A percentile compares a stretch with the other conserved stretches of the same genome.
phyloP scores from a whole-genome alignment of 371 early-diverging fungal genomes.

The Apophysomyces elegans region DNA sequence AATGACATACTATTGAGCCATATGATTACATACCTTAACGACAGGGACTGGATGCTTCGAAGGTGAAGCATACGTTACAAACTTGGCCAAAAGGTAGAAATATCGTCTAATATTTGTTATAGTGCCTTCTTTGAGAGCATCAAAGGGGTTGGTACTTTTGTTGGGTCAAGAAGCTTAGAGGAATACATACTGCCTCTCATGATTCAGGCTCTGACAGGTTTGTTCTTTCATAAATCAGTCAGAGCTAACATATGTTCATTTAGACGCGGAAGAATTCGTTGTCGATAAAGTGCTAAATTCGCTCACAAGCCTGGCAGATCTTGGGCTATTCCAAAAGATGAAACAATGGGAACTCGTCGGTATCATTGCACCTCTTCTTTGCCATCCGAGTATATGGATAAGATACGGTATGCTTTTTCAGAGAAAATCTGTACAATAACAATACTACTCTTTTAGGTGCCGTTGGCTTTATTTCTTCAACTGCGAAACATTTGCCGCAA shows the following conservation, averaged over 20 bases:
- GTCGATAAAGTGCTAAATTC: constrained; percentile 87
- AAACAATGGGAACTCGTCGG: constrained; percentile 76
- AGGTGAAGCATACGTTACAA: constrained; percentile 47
- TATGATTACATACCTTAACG: constrained; percentile 95
- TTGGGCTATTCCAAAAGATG: constrained; percentile 84
- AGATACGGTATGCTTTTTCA: constrained; percentile 57
- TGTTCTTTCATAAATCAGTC: neutral
- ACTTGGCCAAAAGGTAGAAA: neutral
- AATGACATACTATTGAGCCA: constrained; percentile 88
- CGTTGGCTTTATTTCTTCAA: constrained; percentile 74
- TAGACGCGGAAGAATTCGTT: constrained; percentile 89
- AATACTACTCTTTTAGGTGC: constrained; percentile 42
- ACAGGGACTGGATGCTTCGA: constrained; percentile 89
- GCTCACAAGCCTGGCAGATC: constrained; percentile 79
- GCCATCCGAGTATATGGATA: constrained; percentile 87
- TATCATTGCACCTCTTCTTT: constrained; percentile 72
- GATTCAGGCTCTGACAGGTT: constrained; percentile 88
- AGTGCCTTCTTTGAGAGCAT: constrained; percentile 92
- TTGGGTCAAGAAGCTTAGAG: constrained; percentile 84
- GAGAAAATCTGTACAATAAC: neutral
- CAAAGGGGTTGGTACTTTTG: constrained; percentile 86
- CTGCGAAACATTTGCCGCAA: constrained; percentile 66
- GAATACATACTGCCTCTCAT: constrained; percentile 94
- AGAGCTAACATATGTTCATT: neutral
- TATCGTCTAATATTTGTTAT: neutral